Conservation (phyloP, 2,329 filamentous ascomycete genomes). For the Claviceps humidiphila region DNA sequence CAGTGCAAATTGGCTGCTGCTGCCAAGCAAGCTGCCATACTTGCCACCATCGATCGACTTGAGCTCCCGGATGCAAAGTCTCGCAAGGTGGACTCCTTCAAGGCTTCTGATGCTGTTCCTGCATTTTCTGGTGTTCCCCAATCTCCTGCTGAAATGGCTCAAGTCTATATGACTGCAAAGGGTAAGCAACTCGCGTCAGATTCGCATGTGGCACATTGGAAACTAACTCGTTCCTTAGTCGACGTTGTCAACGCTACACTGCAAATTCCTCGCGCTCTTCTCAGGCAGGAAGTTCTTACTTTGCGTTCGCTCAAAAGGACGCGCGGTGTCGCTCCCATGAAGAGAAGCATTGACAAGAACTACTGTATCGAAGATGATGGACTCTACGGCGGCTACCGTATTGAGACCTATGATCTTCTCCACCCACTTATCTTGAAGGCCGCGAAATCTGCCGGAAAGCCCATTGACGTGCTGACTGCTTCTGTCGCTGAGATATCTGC, state of each 20-base stretch:
- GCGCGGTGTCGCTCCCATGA: constrained; percentile 13
- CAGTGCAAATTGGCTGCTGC: neutral
- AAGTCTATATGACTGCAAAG: constrained; percentile 15
- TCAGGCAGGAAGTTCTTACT: constrained; percentile 2
- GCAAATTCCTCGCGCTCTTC: neutral
- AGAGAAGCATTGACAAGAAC: constrained; percentile 15
- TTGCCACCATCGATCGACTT: neutral
- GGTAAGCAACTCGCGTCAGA: constrained; percentile 11
- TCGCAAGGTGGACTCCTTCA: neutral
- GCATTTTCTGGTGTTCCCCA: neutral
- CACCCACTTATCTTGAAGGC: constrained; percentile 14
- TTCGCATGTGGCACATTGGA: neutral
- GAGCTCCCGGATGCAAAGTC: constrained; percentile 6
- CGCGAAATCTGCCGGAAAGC: constrained; percentile 7
- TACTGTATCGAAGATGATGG: constrained; percentile 5
- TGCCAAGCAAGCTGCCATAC: neutral
- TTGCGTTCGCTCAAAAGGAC: constrained; percentile 3
- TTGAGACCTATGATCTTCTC: constrained; percentile 13
- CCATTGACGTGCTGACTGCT: constrained; percentile 15
- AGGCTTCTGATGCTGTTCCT: neutral
- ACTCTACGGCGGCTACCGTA: constrained; percentile 14
- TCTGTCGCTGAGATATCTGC: constrained; percentile 14
- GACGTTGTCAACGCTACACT: constrained; percentile 12
- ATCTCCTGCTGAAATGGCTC: constrained; percentile 5
- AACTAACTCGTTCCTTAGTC: constrained; percentile 9